These are phyloP conservation scores for Thielaviopsis euricoi DNA, from an alignment of 2,329 filamentous ascomycete species.

Conservation along the genomic window DNA sequence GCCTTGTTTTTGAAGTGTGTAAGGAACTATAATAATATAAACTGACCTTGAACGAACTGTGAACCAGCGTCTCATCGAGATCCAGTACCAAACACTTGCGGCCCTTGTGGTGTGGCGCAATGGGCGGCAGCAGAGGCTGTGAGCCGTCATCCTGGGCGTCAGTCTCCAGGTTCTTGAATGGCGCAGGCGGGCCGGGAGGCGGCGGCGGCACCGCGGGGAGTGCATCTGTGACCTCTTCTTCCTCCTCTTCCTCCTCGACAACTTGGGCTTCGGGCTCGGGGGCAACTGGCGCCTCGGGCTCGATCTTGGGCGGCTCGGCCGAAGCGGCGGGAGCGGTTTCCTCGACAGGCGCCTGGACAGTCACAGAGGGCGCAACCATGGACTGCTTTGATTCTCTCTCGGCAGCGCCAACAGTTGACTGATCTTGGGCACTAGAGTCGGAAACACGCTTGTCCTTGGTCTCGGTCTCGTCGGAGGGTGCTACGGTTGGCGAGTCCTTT, in stretches of 20 bases:
- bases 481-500: slow-evolving; percentile 27
- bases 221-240: slow-evolving; percentile 15
- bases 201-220: slow-evolving; percentile 23
- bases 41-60: slow-evolving; percentile 92
- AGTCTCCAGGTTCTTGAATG: slow-evolving; percentile 2
- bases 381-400: slow-evolving; percentile 31
- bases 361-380: slow-evolving; percentile 19
- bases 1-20: not conserved
- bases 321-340: slow-evolving; percentile 21
- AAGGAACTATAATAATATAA: not conserved
- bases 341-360: slow-evolving; percentile 20
- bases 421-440: slow-evolving; percentile 30
- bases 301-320: not conserved
- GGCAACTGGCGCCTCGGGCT: not conserved
- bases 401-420: slow-evolving; percentile 24
- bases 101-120: slow-evolving; percentile 62
- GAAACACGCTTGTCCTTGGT: slow-evolving; percentile 29
- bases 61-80: slow-evolving; percentile 89
- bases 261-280: slow-evolving; percentile 40
- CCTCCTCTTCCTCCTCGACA: slow-evolving; percentile 24
- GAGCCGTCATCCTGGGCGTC: slow-evolving; percentile 16
- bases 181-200: slow-evolving; percentile 18
- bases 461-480: slow-evolving; percentile 20
- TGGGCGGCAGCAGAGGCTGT: slow-evolving; percentile 65
- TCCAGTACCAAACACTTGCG: slow-evolving; percentile 92